Evolutionary conservation across 2,329 filamentous ascomycete genomes (phyloP).

Genomic region (Fusarium temperatum): DNA sequence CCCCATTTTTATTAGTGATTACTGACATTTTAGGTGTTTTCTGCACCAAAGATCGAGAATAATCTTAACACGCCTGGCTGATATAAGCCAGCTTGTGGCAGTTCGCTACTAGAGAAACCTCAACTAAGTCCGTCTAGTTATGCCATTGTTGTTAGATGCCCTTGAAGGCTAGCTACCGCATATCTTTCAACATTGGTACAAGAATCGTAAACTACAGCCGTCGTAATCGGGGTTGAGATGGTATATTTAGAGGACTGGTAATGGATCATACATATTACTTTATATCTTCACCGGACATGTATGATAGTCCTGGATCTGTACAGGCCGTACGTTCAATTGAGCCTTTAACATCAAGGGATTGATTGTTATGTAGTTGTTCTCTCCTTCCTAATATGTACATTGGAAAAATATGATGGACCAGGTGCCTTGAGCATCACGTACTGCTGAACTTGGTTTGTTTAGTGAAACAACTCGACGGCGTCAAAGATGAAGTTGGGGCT

Average conservation of each 20-base stretch:
- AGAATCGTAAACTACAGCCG: background rate
- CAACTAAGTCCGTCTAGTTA: background rate
- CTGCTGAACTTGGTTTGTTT: background rate
- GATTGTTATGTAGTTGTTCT: constrained; percentile 4
- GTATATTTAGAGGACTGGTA: background rate
- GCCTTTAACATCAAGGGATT: background rate
- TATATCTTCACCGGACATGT: background rate
- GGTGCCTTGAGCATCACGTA: background rate
- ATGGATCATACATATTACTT: background rate
- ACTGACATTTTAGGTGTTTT: background rate
- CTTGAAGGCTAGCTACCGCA: background rate
- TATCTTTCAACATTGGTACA: background rate
- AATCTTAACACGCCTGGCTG: constrained; percentile 32
- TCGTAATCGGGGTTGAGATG: background rate
- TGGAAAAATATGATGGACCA: background rate
- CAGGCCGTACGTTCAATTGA: background rate
- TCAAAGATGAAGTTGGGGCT: constrained; percentile 61
- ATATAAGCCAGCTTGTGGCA: constrained; percentile 34
- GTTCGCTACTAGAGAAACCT: background rate
- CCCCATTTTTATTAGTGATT: constrained; percentile 25
- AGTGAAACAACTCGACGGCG: constrained; percentile 42
- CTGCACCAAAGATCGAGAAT: background rate
- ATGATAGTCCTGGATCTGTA: no score
- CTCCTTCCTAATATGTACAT: constrained; percentile 35
- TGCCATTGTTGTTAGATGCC: background rate